These are phyloP conservation scores for Globisporangium ultimum DNA, from an alignment of 352 stramenopile species.

Conservation along the genomic window DNA sequence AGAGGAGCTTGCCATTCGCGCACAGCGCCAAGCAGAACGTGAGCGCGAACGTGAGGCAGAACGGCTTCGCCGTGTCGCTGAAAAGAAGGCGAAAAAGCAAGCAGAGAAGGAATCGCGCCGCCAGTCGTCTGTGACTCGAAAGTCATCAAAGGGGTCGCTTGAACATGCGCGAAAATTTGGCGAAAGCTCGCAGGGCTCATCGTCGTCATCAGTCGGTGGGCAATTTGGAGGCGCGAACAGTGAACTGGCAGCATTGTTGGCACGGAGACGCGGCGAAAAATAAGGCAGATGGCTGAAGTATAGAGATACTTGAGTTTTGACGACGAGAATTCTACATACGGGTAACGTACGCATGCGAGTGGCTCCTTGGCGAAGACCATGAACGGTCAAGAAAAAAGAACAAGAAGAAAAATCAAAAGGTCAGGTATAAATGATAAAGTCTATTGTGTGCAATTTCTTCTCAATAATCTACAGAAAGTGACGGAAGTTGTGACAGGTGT, in stretches of 20 bases:
- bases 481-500: slow-evolving; percentile 37
- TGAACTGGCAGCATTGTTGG: slow-evolving; percentile 78
- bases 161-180: slow-evolving; percentile 79
- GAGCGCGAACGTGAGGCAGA: slow-evolving; percentile 67
- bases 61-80: slow-evolving; percentile 68
- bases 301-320: slow-evolving; percentile 1
- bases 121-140: slow-evolving; percentile 27
- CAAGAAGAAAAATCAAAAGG: not conserved
- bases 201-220: slow-evolving; percentile 29
- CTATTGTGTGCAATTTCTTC: not conserved
- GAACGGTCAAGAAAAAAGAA: not conserved
- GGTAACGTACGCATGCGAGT: not conserved
- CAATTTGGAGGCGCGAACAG: slow-evolving; percentile 68
- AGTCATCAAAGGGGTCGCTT: slow-evolving; percentile 44
- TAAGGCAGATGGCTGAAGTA: slow-evolving; percentile 4
- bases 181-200: slow-evolving; percentile 38
- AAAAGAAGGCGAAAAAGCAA: slow-evolving; percentile 88
- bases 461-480: slow-evolving; percentile 48
- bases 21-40: slow-evolving; percentile 62
- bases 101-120: slow-evolving; percentile 67
- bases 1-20: slow-evolving; percentile 68
- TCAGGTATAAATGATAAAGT: slow-evolving; percentile 5
- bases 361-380: not conserved
- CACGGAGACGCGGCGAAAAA: slow-evolving; percentile 49
- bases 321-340: not conserved